These are phyloP conservation scores for Parasitella parasitica DNA, from an alignment of 371 early-diverging fungal species.

Conservation along the genomic window DNA sequence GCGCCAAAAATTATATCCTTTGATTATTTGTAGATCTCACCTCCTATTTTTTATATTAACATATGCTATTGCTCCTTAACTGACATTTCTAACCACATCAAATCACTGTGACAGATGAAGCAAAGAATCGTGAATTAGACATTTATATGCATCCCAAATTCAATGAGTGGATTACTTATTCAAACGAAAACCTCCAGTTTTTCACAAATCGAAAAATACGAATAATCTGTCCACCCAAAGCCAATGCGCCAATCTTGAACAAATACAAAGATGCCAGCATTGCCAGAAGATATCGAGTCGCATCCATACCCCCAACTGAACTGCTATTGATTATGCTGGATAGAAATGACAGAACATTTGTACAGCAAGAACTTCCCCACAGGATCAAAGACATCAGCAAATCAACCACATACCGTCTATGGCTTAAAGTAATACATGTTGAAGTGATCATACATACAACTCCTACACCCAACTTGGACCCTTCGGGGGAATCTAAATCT, in stretches of 20 bases:
- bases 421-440: conserved; percentile 42
- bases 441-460: conserved; percentile 25
- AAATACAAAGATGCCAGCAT: conserved; percentile 10
- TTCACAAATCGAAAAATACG: conserved; percentile 21
- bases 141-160: conserved; percentile 30
- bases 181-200: not conserved
- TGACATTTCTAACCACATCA: conserved; percentile 2
- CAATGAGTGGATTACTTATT: conserved; percentile 19
- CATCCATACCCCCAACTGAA: conserved; percentile 35
- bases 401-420: conserved; percentile 13
- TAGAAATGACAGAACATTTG: conserved; percentile 25
- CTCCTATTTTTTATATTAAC: not conserved
- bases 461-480: not conserved
- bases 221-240: conserved; percentile 25
- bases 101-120: conserved; percentile 21
- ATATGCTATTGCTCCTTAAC: conserved; percentile 3
- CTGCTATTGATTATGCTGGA: conserved; percentile 31
- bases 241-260: conserved; percentile 16
- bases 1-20: conserved; percentile 18
- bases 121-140: conserved; percentile 15
- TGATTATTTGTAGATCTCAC: not conserved
- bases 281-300: conserved; percentile 13
- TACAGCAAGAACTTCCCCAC: conserved; percentile 26
- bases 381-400: conserved; percentile 4
- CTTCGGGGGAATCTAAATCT: conserved; percentile 8